These are phyloP conservation scores for Hordeum pubiflorum DNA, from an alignment of 202 grass and related monocot genomes.

Conservation along the genomic window DNA sequence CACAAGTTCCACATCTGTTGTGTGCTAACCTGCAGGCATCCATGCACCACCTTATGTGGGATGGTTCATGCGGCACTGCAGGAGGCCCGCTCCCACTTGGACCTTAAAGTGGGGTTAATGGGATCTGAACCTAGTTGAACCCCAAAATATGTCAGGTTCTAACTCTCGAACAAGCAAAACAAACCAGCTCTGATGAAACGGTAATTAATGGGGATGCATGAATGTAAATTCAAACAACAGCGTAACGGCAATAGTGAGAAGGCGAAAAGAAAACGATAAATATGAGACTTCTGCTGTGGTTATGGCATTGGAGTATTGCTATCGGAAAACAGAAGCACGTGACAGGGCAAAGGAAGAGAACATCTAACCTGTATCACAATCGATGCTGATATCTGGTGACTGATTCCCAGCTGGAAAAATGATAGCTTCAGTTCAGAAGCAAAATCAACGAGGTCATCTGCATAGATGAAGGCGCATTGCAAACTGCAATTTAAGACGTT, in stretches of 20 bases:
- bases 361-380: conserved; percentile 73
- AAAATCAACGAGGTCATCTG: conserved; percentile 83
- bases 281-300: neutral
- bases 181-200: neutral
- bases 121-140: neutral
- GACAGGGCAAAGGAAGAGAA: neutral
- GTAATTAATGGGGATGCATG: neutral
- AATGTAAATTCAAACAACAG: neutral
- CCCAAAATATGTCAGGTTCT: neutral
- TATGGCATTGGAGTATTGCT: neutral
- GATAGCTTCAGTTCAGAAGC: conserved; percentile 74
- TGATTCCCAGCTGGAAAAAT: conserved; percentile 88
- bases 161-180: neutral
- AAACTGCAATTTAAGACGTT: neutral
- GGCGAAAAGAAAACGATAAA: neutral
- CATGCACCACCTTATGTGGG: neutral
- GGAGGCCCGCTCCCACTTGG: neutral
- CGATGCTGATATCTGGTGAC: conserved; percentile 86
- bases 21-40: neutral
- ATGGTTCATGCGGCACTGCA: neutral
- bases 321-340: neutral
- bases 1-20: neutral
- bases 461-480: neutral
- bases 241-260: neutral
- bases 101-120: neutral